A percentile compares a stretch with the other conserved stretches of the same genome.
phyloP scores from a whole-genome alignment of 2,329 filamentous ascomycete genomes.

The Alternaria consortialis region DNA sequence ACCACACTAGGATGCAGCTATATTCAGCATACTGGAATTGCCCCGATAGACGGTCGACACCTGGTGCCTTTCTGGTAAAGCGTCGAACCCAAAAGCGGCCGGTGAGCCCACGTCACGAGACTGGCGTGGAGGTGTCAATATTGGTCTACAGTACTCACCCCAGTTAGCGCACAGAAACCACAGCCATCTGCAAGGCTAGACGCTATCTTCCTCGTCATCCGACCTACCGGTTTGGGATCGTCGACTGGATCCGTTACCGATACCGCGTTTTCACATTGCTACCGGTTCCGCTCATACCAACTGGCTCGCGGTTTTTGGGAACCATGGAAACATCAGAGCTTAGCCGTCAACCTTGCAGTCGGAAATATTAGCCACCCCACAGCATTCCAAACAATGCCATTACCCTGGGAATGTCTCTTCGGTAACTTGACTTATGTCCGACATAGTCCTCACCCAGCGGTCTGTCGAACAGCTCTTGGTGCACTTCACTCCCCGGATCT shows the following conservation, averaged over 20 bases:
- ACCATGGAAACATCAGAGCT: constrained; percentile 6
- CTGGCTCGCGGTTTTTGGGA: neutral
- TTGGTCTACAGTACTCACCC: constrained; percentile 1
- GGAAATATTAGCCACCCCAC: constrained; percentile 2
- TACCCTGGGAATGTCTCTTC: neutral
- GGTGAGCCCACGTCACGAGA: constrained; percentile 6
- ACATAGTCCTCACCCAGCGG: constrained; percentile 1
- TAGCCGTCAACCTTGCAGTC: neutral
- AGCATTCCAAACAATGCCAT: neutral
- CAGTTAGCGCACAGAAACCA: constrained; percentile 7
- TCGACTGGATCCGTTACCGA: neutral
- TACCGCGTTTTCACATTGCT: constrained; percentile 11
- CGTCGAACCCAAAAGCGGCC: constrained; percentile 5
- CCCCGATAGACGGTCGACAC: neutral
- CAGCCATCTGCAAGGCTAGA: neutral
- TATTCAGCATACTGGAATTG: neutral
- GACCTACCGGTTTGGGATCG: constrained; percentile 10
- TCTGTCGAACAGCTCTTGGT: constrained; percentile 1
- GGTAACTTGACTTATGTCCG: neutral
- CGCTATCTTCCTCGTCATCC: constrained; percentile 10
- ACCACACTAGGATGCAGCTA: neutral
- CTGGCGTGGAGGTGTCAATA: constrained; percentile 12
- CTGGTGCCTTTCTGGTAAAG: neutral
- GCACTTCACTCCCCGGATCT: neutral
- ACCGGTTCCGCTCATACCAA: constrained; percentile 7